Base-by-base conservation (phyloP, 805 yeast species). In the Saccharomycopsis capsularis region DNA sequence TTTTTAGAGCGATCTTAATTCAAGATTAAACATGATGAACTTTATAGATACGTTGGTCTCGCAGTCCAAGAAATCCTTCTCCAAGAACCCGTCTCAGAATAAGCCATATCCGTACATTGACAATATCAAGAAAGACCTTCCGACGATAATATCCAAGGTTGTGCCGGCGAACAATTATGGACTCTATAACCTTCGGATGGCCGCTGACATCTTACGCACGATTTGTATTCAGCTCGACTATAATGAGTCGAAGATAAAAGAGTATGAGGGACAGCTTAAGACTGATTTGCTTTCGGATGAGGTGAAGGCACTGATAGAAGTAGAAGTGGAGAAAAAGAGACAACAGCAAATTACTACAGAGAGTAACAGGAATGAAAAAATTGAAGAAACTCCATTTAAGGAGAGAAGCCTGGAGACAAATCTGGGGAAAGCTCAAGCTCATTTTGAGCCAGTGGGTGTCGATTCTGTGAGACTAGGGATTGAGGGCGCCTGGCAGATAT, bases 1-100 rank as follows among this genome's bases (percentile, higher is more conserved):
- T n/a, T n/a, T n/a, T 13, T 35, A 62, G 24, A 66, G 75, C 15
- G 79, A 79, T 65, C 57, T 85, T 40, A 84, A 85, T 58, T 66
- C 74, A 37, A 71, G 85, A 51, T 70, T 85, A 39, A 85, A 82
- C 54, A 71, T 85, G 5, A 71, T 86, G 51, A 85, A 79, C 59
- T 81, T 85, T 57, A 60, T 87, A 3, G 91, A 85, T 52, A 74
- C 78, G n/a, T 62, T 85, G 34, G 67, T 78, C 1, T 56, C 64
- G 19, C 69, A 69, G 22, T 64, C 74, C 21, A 46, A 61, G 36
- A 32, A 39, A 15, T 52, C 48, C 11, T 37, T 47, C 27, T 46
- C 16, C 13, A 42, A 47, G 40, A 40, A 29, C 34, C 4, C 43
- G 4, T 27, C 25, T 21, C 24, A 24, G 9, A 29, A 22, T 18